Evolutionary conservation across 1,284 basidiomycete genomes (phyloP), one percentile per base, ranked within the genome.

Genomic region (Phaffia rhodozyma): DNA sequence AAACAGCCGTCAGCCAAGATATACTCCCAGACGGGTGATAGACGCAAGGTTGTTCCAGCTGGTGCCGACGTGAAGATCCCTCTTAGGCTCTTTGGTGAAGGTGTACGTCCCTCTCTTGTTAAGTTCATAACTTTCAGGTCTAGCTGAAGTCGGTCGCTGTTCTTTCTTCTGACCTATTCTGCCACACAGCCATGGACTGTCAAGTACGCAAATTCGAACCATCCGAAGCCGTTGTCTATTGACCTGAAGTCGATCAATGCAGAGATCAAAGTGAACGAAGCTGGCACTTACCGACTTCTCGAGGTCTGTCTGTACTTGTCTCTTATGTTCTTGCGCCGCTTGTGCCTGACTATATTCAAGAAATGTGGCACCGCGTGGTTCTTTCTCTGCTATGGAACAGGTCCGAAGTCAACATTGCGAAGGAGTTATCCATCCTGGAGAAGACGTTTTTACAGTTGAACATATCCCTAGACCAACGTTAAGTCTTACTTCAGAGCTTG

Each of bases 371-470:
- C n/a, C 5, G 23, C 57, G 27, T 38, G 2, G 5, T 38, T 29
- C 6, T 30, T 25, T 32, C 32, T 4, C 21, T 61, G 27, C 20
- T 27, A 5, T 29, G n/a, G 55, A 53, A 43, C 68, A 88, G 85
- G 82, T 93, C 32, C 74, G 77, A 3, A 91, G 93, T 72, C 81
- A 83, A 2, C 84, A 87, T 75, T 94, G 91, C 71, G 83, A 86
- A n/a, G 91, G 91, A 21, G 75, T 78, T 13, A 79, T 93, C 23
- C 71, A 82, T 29, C 67, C 76, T 13, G 81, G 81, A 50, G 83
- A 83, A 55, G 78, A 81, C 1, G 82, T 78, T 0, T 92, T 85
- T 71, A 72, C 74, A 30, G 86, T 94, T n/a, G 79, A 83, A 63
- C 87, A 86, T 80, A 79, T 91, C 27, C 82, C 86, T 21, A 78